Conservation (phyloP, 1,139 yeast genomes). For the Diutina rugosa region DNA sequence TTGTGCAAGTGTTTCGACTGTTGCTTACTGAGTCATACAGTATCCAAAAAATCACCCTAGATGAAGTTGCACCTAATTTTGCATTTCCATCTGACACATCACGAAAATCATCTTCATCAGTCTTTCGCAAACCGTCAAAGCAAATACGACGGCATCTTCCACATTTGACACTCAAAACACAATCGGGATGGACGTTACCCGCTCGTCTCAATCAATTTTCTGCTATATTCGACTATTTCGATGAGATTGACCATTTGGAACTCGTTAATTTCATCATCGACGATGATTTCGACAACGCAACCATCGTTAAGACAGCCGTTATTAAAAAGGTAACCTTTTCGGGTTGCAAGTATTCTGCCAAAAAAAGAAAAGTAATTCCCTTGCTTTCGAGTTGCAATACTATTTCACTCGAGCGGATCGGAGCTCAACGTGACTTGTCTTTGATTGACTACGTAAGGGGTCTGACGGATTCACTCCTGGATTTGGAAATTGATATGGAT, state of each 20-base stretch:
- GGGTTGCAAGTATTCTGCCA: not conserved
- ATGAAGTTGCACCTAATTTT: not conserved
- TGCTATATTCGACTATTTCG: not conserved
- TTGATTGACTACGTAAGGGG: slow-evolving; percentile 27
- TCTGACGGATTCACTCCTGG: slow-evolving; percentile 12
- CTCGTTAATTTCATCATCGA: not conserved
- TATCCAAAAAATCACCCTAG: not conserved
- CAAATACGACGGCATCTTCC: not conserved
- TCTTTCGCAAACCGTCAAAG: not conserved
- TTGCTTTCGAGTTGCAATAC: not conserved
- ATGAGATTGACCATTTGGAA: not conserved
- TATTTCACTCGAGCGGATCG: slow-evolving; percentile 16
- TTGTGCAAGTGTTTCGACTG: not conserved
- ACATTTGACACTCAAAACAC: not conserved
- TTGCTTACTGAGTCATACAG: not conserved
- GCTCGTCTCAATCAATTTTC: not conserved
- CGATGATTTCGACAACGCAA: not conserved
- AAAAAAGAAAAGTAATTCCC: not conserved
- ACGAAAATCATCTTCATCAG: not conserved
- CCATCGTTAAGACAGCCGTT: not conserved
- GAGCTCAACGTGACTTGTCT: slow-evolving; percentile 32
- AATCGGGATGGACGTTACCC: not conserved
- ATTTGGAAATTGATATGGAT: slow-evolving; percentile 31
- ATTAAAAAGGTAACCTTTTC: not conserved
- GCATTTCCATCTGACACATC: not conserved